Base-by-base conservation (phyloP, 768 basidiomycete genomes). In the Lentinula lateritia region DNA sequence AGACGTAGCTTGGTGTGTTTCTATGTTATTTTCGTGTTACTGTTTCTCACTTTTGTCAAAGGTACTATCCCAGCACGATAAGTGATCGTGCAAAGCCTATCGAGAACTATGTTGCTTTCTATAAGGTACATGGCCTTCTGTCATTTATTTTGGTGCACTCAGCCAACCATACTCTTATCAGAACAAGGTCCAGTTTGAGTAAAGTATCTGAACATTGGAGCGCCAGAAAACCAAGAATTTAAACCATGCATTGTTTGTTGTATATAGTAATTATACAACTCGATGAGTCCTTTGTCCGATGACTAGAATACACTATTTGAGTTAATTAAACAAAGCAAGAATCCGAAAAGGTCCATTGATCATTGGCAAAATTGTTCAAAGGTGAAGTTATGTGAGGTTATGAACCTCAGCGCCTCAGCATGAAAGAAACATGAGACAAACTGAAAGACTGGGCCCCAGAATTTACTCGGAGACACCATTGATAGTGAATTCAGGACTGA, bases 91-190 rank as follows among this genome's bases (percentile, higher is more conserved):
- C 89, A 0, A 76, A 82, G 52, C 68, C 80, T 5, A 88, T 92
- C 67, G 80, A 88, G 70, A 78, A 78, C 9, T 84, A 86, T 67
- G 77, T 92, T 20, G 92, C 90, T 0, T 92, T 93, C 69, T 89
- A 93, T 78, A 90, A 90, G 80, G 89, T 84, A 61, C 20, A 18
- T 28, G 28, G 20, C 6, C 23, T 9, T 12, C 3, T 45, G 1
- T 20, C n/a, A 6, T 23, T 48, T 10, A 20, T 20, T 35, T 7
- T 16, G 32, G 18, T 53, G 34, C 15, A 34, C 6, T 9, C 2
- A 57, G 52, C 39, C 36, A 61, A 10, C 52, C 45, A n/a, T 36
- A 12, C 52, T n/a, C 35, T 62, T 8, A 6, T 15, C 61, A 80
- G 76, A 76, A 72, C 65, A 80, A 79, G 63, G 79, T 77, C 16